phyloP scores from a whole-genome alignment of 495 filamentous ascomycete species.

The Diplogelasinospora grovesii region DNA sequence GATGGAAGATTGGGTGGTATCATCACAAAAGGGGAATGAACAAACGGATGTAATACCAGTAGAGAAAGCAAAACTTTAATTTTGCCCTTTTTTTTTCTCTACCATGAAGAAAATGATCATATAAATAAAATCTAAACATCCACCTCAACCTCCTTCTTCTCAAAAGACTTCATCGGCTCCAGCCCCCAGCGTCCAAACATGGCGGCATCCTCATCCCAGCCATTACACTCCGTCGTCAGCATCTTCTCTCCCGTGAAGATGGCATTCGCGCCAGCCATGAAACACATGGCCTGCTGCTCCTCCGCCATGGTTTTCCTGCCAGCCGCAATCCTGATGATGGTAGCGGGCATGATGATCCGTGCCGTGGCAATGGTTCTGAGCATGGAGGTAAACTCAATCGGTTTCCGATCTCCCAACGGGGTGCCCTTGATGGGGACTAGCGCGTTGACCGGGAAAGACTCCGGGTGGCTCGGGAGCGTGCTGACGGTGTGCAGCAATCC shows the following conservation, averaged over 20 bases:
- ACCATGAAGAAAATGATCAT: too few species aligned
- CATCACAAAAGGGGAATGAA: neutral
- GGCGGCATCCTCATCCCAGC: constrained; percentile 75
- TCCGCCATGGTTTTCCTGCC: constrained; percentile 70
- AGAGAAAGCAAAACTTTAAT: neutral
- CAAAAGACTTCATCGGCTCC: constrained; percentile 47
- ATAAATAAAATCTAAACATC: neutral
- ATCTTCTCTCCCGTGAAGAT: constrained; percentile 90
- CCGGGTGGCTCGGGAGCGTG: constrained; percentile 69
- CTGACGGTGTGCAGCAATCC: constrained; percentile 72
- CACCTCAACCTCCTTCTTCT: constrained; percentile 17
- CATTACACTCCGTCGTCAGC: constrained; percentile 81
- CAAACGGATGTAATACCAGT: neutral
- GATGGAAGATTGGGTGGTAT: constrained; percentile 37
- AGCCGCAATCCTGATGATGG: constrained; percentile 76
- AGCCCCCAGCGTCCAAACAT: constrained; percentile 78
- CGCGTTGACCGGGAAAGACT: constrained; percentile 80
- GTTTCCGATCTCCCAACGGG: constrained; percentile 63
- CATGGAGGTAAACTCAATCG: constrained; percentile 62
- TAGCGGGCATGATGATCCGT: constrained; percentile 66
- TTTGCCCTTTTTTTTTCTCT: too few species aligned
- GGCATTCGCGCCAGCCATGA: constrained; percentile 80
- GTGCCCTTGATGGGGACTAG: constrained; percentile 82
- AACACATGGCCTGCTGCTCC: constrained; percentile 78
- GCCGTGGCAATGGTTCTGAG: constrained; percentile 75